Percentiles rank a stretch among this genome's conserved stretches.
phyloP scores from a whole-genome alignment of 192 early-diverging fungal genomes.

The Backusella mclennaniae region DNA sequence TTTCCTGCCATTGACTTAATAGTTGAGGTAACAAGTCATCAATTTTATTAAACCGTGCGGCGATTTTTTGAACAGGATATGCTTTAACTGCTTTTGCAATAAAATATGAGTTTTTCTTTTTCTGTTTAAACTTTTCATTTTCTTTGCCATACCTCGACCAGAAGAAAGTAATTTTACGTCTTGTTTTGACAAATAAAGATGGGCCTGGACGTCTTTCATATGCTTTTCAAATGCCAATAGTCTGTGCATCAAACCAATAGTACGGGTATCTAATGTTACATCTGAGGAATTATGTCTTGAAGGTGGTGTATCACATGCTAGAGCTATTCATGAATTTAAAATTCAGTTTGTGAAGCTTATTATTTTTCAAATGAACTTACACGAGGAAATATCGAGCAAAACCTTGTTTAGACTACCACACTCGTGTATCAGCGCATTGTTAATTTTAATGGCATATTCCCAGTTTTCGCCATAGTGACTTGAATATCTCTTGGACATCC shows the following conservation, averaged over 20 bases:
- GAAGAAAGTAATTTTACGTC: constrained; percentile 37
- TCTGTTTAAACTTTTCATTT: not conserved
- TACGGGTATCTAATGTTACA: constrained; percentile 1
- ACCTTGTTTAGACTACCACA: constrained; percentile 34
- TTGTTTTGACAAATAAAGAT: constrained; percentile 50
- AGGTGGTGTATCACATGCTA: not conserved
- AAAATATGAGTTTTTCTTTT: not conserved
- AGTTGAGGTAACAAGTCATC: constrained; percentile 45
- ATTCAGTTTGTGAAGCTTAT: not conserved
- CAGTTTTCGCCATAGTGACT: not conserved
- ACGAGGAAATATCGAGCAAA: constrained; percentile 31
- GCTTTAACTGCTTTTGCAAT: not conserved
- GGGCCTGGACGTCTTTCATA: constrained; percentile 49
- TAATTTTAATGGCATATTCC: constrained; percentile 12
- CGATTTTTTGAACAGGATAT: constrained; percentile 7
- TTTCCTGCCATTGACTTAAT: constrained; percentile 48
- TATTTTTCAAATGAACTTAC: not conserved
- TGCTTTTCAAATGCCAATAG: constrained; percentile 46
- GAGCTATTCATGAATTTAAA: not conserved
- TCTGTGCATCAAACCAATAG: constrained; percentile 37
- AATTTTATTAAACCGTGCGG: constrained; percentile 28
- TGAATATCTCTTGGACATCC: not conserved
- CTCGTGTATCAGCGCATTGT: not conserved
- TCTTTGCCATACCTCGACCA: constrained; percentile 9
- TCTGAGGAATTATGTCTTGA: not conserved